Base-by-base conservation (phyloP, 129 eudicot genomes). In the Chrysanthemum seticuspe region DNA sequence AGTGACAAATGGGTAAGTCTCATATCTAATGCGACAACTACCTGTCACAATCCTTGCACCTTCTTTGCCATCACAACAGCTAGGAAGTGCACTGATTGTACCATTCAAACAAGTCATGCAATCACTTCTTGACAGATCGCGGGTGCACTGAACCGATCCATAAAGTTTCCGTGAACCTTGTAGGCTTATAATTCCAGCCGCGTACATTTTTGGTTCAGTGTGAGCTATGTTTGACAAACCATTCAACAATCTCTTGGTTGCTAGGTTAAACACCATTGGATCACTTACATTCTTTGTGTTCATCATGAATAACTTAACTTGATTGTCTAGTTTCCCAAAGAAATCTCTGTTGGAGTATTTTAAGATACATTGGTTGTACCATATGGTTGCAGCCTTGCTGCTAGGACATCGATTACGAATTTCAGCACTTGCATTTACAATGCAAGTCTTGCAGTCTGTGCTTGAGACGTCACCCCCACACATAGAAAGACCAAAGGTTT, bases 21-120 rank as follows among this genome's bases (percentile, higher is more conserved):
- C 90, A 62, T 86, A 86, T 74, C 85, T 76, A 6, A 86, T 51
- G 13, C 60, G 77, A 55, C 90, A 86, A 70, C 85, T 86, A 71
- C 83, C 83, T 34, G 81, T 73, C 65, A 79, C 70, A 80, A 86
- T 81, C 29, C 87, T 83, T 40, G 83, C 90, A 9, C 90, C 90
- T 73, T 63, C 3, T 31, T 65, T 77, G 21, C 87, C 81, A 36
- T 74, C 77, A 77, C 90, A 86, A 74, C 90, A 83, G 29, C 45
- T 65, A 10, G 85, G 83, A 69, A 84, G 78, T 29, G 70, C 16
- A 61, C 62, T 58, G 13, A 82, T 76, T 0, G 74, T 84, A 55
- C 19, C 65, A 53, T 74, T 76, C 62, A 85, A 73, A 76, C 89
- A 85, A 29, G 61, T 75, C 74, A 75, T 78, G 74, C 89, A 85